Base-by-base conservation (phyloP, 805 yeast species). In the Hanseniaspora lachancei region DNA sequence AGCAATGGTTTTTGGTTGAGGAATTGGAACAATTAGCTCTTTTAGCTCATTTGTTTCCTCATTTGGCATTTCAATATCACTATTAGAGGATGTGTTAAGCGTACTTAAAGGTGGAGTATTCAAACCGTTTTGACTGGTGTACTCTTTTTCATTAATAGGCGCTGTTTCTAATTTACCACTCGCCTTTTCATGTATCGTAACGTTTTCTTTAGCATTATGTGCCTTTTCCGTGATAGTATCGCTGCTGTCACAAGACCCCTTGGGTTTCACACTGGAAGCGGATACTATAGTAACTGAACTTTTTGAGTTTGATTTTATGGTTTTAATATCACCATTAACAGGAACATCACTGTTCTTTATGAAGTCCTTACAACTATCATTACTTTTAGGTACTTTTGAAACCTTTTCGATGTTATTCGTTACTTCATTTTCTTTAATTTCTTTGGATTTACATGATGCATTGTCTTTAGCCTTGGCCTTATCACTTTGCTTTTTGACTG, bases 81-180 rank as follows among this genome's bases (percentile, higher is more conserved):
- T 51, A 20, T 51, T 51, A 16, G 40, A 16, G 16, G 55, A 43
- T 15, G 55, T 51, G 21, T 43, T 51, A 10, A 43, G 18, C 18
- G 27, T 51, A 16, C 55, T 51, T 15, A 51, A 21, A 8, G 55
- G 55, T 12, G 55, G 55, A 24, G 55, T 43, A 16, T 43, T 35
- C 8, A 51, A 27, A 24, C 49, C 55, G 15, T 43, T 44, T 13
- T 51, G 38, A 18, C 23, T 36, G 3, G 13, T 21, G 8, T 32
- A 49, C 15, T 46, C 35, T n/a, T 46, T 46, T 34, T 32, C 13
- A 18, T 29, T 34, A 9, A 6, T 20, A 44, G 48, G 6, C 16
- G n/a, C 16, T 15, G 15, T 18, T 15, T 12, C 20, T 27, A 5
- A 1, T 46, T 46, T n/a, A 16, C 5, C 48, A 32, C 7, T 29